A percentile compares a stretch with the other conserved stretches of the same genome.
These are phyloP conservation scores for Athelia sp. DNA, from an alignment of 1,284 basidiomycete genomes.

Conservation along the genomic window DNA sequence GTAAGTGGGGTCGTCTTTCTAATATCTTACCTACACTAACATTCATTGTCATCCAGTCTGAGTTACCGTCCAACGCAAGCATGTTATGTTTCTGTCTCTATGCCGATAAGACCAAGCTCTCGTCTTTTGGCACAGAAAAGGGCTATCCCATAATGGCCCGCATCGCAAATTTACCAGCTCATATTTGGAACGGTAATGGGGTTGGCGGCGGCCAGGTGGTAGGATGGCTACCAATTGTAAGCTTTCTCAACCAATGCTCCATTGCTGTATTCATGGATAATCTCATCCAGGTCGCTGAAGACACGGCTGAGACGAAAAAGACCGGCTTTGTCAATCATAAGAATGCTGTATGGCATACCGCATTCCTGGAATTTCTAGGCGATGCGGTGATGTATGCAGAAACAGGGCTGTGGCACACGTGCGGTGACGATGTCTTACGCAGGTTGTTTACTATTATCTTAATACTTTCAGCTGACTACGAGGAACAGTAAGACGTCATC, in stretches of 20 bases:
- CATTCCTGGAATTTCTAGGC: constrained; percentile 17
- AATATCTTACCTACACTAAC: not conserved
- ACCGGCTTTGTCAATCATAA: constrained; percentile 18
- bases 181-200: constrained; percentile 31
- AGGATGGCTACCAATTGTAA: constrained; percentile 39
- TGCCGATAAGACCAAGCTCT: constrained; percentile 40
- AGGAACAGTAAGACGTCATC: constrained; percentile 29
- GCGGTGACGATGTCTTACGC: constrained; percentile 13
- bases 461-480: constrained; percentile 27
- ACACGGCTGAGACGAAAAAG: constrained; percentile 13
- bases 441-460: constrained; percentile 21
- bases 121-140: constrained; percentile 34
- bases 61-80: constrained; percentile 15
- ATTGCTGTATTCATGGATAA: not conserved
- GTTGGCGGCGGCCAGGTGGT: constrained; percentile 33
- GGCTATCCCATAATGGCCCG: constrained; percentile 39
- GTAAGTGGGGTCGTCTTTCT: constrained; percentile 10
- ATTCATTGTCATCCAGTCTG: constrained; percentile 8
- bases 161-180: constrained; percentile 28
- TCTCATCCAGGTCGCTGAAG: constrained; percentile 6
- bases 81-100: constrained; percentile 29
- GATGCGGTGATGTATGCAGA: constrained; percentile 9
- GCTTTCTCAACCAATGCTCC: constrained; percentile 3
- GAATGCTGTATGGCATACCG: constrained; percentile 23
- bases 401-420: constrained; percentile 13